Percentiles rank a stretch among this genome's conserved stretches.
Conservation (phyloP, 1,139 yeast genomes). For the Dujonia santamariae region DNA sequence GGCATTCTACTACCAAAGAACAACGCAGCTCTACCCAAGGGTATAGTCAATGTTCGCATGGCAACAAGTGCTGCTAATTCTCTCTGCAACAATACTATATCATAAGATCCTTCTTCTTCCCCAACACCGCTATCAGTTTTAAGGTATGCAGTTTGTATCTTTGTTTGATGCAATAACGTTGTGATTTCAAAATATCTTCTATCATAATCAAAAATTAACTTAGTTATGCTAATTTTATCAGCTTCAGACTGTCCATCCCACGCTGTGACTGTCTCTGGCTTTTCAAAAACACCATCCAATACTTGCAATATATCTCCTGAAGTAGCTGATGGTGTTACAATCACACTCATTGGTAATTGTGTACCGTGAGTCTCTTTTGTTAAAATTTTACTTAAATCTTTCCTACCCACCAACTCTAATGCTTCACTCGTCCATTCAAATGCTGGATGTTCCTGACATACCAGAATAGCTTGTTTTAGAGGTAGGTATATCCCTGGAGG, state of each 20-base stretch:
- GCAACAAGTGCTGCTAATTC: slow-evolving; percentile 64
- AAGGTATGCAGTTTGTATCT: slow-evolving; percentile 48
- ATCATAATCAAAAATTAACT: slow-evolving; percentile 72
- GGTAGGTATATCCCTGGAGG: slow-evolving; percentile 75
- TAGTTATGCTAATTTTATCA: slow-evolving; percentile 63
- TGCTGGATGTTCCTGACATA: slow-evolving; percentile 55
- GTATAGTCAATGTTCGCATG: slow-evolving; percentile 70
- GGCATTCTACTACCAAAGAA: slow-evolving; percentile 74
- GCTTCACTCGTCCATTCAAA: slow-evolving; percentile 49
- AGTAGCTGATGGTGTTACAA: slow-evolving; percentile 1
- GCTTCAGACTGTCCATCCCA: slow-evolving; percentile 72
- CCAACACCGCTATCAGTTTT: slow-evolving; percentile 27
- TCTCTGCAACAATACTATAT: slow-evolving; percentile 55
- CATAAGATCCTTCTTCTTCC: slow-evolving; percentile 55
- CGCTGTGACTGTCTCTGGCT: slow-evolving; percentile 46
- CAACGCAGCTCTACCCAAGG: slow-evolving; percentile 74
- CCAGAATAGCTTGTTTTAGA: slow-evolving; percentile 55
- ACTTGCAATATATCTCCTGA: slow-evolving; percentile 48
- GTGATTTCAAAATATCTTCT: slow-evolving; percentile 78
- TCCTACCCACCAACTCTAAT: slow-evolving; percentile 62
- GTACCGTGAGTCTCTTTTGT: too few relatives aligned
- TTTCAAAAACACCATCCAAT: slow-evolving; percentile 43
- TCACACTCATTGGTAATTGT: too few relatives aligned
- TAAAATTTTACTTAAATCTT: slow-evolving; percentile 50
- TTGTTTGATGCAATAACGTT: slow-evolving; percentile 66